Evolutionary conservation across 495 filamentous ascomycete genomes (phyloP).

Genomic region (Clohesyomyces aquaticus): DNA sequence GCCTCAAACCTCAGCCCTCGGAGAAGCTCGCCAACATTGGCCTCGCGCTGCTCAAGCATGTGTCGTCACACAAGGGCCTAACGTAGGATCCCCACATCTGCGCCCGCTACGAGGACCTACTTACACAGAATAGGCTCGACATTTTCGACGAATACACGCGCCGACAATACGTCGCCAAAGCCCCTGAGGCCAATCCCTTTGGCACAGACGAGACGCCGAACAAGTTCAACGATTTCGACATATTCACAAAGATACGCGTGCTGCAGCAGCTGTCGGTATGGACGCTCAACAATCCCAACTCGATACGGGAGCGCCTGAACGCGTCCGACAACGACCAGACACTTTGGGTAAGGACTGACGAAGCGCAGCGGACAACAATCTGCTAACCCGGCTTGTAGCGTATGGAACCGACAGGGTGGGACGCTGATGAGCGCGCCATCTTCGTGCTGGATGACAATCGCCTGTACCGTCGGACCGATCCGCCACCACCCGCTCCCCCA

Average conservation of each 20-base stretch:
- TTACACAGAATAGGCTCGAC: constrained; percentile 62
- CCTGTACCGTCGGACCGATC: constrained; percentile 80
- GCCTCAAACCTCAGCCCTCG: constrained; percentile 74
- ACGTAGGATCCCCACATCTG: constrained; percentile 65
- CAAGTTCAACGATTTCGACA: constrained; percentile 79
- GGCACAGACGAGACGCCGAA: constrained; percentile 73
- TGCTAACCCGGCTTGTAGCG: constrained; percentile 57
- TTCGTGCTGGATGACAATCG: constrained; percentile 93
- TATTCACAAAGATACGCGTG: constrained; percentile 84
- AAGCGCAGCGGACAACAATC: background rate
- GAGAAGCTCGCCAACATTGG: constrained; percentile 77
- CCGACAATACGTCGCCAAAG: constrained; percentile 84
- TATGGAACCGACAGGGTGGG: constrained; percentile 89
- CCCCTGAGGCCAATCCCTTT: constrained; percentile 81
- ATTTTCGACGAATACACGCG: constrained; percentile 94
- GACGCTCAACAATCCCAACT: constrained; percentile 83
- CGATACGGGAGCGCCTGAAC: constrained; percentile 82
- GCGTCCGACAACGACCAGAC: constrained; percentile 81
- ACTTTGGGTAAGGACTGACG: constrained; percentile 68
- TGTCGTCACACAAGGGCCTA: constrained; percentile 90
- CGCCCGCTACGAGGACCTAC: background rate
- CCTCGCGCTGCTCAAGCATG: constrained; percentile 85
- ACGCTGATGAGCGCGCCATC: constrained; percentile 79
- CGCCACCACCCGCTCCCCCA: constrained; percentile 60
- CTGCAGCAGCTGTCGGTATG: constrained; percentile 89